phyloP scores from a whole-genome alignment of 495 filamentous ascomycete species.

The Hypoxylon fragiforme region DNA sequence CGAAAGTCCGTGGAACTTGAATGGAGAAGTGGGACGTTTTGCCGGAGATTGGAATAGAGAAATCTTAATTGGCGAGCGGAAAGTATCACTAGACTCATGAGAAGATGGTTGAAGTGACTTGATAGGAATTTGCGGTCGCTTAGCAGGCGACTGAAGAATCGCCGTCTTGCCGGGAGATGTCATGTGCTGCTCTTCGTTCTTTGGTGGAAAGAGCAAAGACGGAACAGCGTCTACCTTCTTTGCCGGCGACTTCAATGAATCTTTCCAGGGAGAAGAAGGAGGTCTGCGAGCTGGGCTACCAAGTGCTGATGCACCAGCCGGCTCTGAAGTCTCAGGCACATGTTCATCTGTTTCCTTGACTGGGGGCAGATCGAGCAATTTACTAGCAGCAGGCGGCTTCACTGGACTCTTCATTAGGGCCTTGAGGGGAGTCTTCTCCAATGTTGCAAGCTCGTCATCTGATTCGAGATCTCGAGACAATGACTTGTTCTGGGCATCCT shows the following conservation, averaged over 20 bases:
- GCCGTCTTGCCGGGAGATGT: background rate
- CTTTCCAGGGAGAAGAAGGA: constrained; percentile 52
- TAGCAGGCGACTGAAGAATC: constrained; percentile 45
- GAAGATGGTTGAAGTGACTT: constrained; percentile 39
- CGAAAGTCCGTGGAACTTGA: constrained; percentile 24
- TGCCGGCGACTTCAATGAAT: constrained; percentile 50
- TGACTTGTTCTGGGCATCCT: constrained; percentile 52
- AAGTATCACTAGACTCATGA: constrained; percentile 19
- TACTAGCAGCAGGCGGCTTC: constrained; percentile 39
- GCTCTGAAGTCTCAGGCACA: constrained; percentile 16
- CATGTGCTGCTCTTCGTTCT: constrained; percentile 27
- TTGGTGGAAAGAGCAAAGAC: constrained; percentile 50
- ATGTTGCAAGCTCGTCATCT: constrained; percentile 58
- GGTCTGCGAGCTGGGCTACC: constrained; percentile 53
- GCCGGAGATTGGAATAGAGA: constrained; percentile 32
- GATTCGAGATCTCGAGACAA: constrained; percentile 45
- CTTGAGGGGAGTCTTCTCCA: constrained; percentile 53
- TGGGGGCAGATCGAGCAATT: constrained; percentile 32
- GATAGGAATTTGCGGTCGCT: constrained; percentile 48
- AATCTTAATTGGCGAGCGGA: constrained; percentile 32
- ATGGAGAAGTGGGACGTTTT: constrained; percentile 34
- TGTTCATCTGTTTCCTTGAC: constrained; percentile 32
- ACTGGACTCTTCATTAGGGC: constrained; percentile 53
- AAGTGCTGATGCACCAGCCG: constrained; percentile 37
- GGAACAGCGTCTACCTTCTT: constrained; percentile 55